A percentile compares a stretch with the other conserved stretches of the same genome.
These are phyloP conservation scores for Panaeolus papilionaceus DNA, from an alignment of 768 basidiomycete genomes.

Conservation along the genomic window DNA sequence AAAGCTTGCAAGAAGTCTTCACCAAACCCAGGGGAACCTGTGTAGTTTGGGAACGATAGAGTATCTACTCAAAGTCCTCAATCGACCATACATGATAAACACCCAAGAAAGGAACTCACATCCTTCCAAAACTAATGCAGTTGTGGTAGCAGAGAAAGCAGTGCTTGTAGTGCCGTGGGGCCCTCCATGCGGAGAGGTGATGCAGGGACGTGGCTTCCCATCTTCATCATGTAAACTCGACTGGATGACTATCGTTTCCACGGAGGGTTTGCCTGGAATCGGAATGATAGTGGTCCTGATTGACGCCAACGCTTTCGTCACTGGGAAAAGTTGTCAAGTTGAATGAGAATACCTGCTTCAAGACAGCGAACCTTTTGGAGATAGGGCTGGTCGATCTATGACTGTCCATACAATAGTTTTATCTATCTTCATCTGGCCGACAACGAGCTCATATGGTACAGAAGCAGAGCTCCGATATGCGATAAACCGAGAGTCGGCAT, in stretches of 20 bases:
- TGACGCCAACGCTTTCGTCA: conserved; percentile 43
- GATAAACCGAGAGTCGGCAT: conserved; percentile 48
- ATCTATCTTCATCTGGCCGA: conserved; percentile 44
- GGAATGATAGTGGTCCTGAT: conserved; percentile 52
- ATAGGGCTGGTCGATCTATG: conserved; percentile 49
- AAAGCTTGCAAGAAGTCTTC: conserved; percentile 60
- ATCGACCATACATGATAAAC: neutral
- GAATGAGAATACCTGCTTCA: neutral
- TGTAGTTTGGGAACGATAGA: conserved; percentile 68
- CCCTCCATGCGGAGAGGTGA: conserved; percentile 67
- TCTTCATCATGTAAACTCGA: conserved; percentile 22
- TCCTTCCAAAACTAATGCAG: conserved; percentile 61
- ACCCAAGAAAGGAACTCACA: conserved; percentile 47
- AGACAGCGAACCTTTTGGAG: conserved; percentile 44
- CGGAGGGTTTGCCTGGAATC: conserved; percentile 54
- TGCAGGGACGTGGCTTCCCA: conserved; percentile 43
- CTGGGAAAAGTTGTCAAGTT: conserved; percentile 34
- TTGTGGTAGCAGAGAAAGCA: conserved; percentile 49
- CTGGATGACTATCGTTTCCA: conserved; percentile 61
- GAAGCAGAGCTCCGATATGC: conserved; percentile 56
- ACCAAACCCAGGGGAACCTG: conserved; percentile 71
- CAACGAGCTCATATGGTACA: conserved; percentile 53
- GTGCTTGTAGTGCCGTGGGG: conserved; percentile 59
- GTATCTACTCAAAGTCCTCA: conserved; percentile 47
- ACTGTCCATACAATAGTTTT: conserved; percentile 41